These are phyloP conservation scores for Erodium trifolium DNA, from an alignment of 441 rosid species.

Conservation along the genomic window DNA sequence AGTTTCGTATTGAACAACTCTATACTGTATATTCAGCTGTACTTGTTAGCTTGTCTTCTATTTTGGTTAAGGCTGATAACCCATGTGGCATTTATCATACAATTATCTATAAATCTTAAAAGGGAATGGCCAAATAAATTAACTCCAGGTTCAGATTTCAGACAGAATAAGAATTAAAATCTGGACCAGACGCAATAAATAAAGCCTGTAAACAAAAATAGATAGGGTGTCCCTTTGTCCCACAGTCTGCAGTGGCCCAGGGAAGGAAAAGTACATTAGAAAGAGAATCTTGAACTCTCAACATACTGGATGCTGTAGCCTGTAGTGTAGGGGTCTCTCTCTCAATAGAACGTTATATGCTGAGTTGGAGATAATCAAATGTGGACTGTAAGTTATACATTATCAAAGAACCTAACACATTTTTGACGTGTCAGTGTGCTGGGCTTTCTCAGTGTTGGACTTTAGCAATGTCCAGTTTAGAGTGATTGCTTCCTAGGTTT, in stretches of 20 bases:
- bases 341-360: not conserved
- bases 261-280: not conserved
- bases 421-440: not conserved
- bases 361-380: not conserved
- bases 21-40: slow-evolving; percentile 3
- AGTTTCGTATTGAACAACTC: not conserved
- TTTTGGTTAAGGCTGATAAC: not conserved
- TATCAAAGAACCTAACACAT: not conserved
- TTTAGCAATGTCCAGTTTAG: not conserved
- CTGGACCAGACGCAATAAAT: not conserved
- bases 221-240: not conserved
- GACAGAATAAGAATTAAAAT: not conserved
- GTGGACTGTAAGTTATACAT: not conserved
- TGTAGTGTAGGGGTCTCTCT: too few species aligned
- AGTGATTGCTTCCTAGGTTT: not conserved
- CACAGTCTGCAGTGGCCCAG: not conserved
- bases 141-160: not conserved
- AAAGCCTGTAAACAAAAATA: not conserved
- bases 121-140: not conserved
- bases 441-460: not conserved
- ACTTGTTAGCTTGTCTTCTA: slow-evolving; percentile 21
- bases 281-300: not conserved
- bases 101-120: not conserved
- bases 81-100: not conserved
- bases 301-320: not conserved